Conservation (phyloP, 495 filamentous ascomycete species). For the Neurospora intermedia region DNA sequence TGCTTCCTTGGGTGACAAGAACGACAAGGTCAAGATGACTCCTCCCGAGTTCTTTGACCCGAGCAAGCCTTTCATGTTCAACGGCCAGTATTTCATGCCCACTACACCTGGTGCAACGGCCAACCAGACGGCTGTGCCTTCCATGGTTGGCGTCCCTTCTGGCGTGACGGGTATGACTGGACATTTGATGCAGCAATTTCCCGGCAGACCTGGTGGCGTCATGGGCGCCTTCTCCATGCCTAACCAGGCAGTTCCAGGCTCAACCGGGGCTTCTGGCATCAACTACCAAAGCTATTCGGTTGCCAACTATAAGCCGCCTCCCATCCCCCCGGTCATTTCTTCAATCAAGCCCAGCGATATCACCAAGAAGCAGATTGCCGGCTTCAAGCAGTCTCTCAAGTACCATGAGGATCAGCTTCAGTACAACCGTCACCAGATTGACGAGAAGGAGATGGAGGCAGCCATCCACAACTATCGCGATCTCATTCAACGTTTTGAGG, state of each 20-base stretch:
- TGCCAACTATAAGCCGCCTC: slow-evolving; percentile 16
- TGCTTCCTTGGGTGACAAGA: slow-evolving; percentile 21
- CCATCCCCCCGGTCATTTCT: slow-evolving; percentile 24
- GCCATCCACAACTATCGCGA: slow-evolving; percentile 21
- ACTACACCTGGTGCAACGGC: slow-evolving; percentile 12
- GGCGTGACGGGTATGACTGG: slow-evolving; percentile 6
- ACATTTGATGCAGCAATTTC: slow-evolving; percentile 13
- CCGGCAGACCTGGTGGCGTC: slow-evolving; percentile 10
- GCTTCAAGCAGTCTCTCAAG: slow-evolving; percentile 35
- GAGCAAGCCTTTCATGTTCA: slow-evolving; percentile 35
- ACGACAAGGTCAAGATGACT: slow-evolving; percentile 29
- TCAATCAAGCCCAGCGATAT: slow-evolving; percentile 39
- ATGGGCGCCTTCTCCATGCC: slow-evolving; percentile 4
- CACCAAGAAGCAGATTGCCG: slow-evolving; percentile 35
- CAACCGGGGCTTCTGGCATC: background rate
- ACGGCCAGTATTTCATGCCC: slow-evolving; percentile 40
- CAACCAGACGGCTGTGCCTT: slow-evolving; percentile 13
- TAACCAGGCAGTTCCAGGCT: slow-evolving; percentile 1
- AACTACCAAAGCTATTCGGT: slow-evolving; percentile 8
- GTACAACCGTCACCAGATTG: slow-evolving; percentile 40
- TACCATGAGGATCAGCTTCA: slow-evolving; percentile 36
- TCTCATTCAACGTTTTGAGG: slow-evolving; percentile 30
- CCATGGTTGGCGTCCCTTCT: slow-evolving; percentile 14
- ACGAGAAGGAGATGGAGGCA: slow-evolving; percentile 29
- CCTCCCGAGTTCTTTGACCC: slow-evolving; percentile 35